These are phyloP conservation scores for Actinomucor elegans DNA, from an alignment of 371 early-diverging fungal species.

Conservation along the genomic window DNA sequence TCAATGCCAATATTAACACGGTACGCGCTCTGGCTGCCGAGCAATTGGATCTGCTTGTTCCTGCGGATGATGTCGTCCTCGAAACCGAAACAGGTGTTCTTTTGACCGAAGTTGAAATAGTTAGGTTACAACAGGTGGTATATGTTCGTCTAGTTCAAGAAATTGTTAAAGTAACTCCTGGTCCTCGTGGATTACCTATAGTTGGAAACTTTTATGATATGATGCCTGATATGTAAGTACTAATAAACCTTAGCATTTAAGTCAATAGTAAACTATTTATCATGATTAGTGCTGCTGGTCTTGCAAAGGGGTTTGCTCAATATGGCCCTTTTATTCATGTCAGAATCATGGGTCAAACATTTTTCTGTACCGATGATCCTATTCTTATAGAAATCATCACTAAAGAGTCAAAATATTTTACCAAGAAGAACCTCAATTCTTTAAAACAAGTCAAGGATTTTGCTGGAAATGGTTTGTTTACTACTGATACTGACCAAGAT, in stretches of 20 bases:
- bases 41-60: slow-evolving; percentile 12
- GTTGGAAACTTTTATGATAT: slow-evolving; percentile 33
- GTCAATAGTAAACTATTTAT: too few relatives aligned
- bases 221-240: slow-evolving; percentile 28
- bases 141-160: slow-evolving; percentile 10
- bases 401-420: slow-evolving; percentile 39
- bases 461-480: slow-evolving; percentile 47
- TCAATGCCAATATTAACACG: slow-evolving; percentile 27
- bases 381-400: slow-evolving; percentile 30
- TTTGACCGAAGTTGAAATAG: slow-evolving; percentile 14
- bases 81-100: slow-evolving; percentile 4
- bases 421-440: slow-evolving; percentile 19
- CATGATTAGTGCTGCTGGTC: slow-evolving; percentile 18
- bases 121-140: slow-evolving; percentile 17
- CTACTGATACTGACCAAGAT: slow-evolving; percentile 42
- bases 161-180: slow-evolving; percentile 23
- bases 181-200: slow-evolving; percentile 20
- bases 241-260: background rate
- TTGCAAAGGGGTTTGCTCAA: slow-evolving; percentile 9
- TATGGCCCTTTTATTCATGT: slow-evolving; percentile 24
- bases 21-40: slow-evolving; percentile 20
- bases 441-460: slow-evolving; percentile 31
- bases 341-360: slow-evolving; percentile 13
- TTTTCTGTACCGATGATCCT: slow-evolving; percentile 29
- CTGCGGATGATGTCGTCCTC: slow-evolving; percentile 5